A percentile compares a stretch with the other conserved stretches of the same genome.
Evolutionary conservation across 148 eudicot genomes (phyloP).

Genomic region (Amaranthus cruentus): DNA sequence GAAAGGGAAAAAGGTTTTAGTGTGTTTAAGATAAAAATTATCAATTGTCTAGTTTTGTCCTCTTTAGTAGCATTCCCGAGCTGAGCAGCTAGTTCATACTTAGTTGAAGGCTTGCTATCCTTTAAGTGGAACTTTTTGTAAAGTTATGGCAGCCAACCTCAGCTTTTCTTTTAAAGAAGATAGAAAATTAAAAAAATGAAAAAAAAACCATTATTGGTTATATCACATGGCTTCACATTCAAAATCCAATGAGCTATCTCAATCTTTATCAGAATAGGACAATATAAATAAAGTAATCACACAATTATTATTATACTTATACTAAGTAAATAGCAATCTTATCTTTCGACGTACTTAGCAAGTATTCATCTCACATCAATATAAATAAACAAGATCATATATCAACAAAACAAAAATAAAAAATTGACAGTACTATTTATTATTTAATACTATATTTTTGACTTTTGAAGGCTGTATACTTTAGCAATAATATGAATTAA

Average conservation of each 20-base stretch:
- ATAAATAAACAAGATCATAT: no score
- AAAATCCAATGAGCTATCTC: constrained; percentile 25
- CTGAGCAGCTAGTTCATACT: constrained; percentile 22
- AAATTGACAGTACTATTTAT: neutral
- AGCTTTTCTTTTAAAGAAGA: constrained; percentile 22
- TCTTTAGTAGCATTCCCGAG: constrained; percentile 15
- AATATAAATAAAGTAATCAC: constrained; percentile 13
- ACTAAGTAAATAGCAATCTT: neutral
- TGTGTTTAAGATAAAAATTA: constrained; percentile 6
- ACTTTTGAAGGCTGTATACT: no score
- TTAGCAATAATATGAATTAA: neutral
- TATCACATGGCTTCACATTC: constrained; percentile 30
- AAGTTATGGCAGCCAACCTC: constrained; percentile 23
- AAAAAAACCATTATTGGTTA: constrained; percentile 22
- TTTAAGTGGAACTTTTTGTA: constrained; percentile 30
- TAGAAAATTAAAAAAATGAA: neutral
- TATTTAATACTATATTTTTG: neutral
- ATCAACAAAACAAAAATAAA: no score
- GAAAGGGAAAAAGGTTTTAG: neutral
- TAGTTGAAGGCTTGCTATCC: constrained; percentile 18
- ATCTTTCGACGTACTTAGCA: no score
- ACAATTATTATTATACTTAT: neutral
- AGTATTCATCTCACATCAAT: no score
- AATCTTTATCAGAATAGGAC: constrained; percentile 13
- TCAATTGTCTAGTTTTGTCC: constrained; percentile 24